These are phyloP conservation scores for Salix koriyanagi DNA, from an alignment of 345 rosid species.

Conservation along the genomic window DNA sequence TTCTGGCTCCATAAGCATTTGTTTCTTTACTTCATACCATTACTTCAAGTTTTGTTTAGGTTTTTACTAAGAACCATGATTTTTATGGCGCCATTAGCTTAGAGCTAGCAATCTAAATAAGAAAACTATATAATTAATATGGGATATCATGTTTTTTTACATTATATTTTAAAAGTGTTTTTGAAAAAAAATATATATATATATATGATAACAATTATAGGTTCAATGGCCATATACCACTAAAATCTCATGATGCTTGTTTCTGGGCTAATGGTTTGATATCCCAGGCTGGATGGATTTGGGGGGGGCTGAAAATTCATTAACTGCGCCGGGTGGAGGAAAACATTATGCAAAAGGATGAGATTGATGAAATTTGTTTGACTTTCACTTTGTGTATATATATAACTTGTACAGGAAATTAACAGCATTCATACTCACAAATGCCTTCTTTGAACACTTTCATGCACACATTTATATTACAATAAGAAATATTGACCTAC, in stretches of 20 bases:
- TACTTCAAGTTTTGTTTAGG: not conserved
- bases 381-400: not conserved
- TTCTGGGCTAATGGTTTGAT: too few relatives aligned
- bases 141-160: too few relatives aligned
- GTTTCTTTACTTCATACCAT: not conserved
- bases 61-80: not conserved
- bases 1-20: not conserved
- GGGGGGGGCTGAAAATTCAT: not conserved
- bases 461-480: not conserved
- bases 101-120: not conserved
- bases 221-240: too few relatives aligned
- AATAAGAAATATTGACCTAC: not conserved
- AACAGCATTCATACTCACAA: not conserved
- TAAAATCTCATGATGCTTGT: too few relatives aligned
- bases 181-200: too few relatives aligned
- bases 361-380: not conserved
- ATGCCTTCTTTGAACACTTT: too few relatives aligned
- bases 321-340: not conserved
- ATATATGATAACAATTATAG: too few relatives aligned
- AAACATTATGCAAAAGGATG: not conserved
- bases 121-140: too few relatives aligned
- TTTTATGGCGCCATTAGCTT: not conserved
- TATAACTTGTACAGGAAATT: not conserved
- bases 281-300: too few relatives aligned
- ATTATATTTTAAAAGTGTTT: too few relatives aligned